Percentiles rank a stretch among this genome's conserved stretches.
phyloP scores from a whole-genome alignment of 352 stramenopile genomes.

The Phytophthora sansomeana region DNA sequence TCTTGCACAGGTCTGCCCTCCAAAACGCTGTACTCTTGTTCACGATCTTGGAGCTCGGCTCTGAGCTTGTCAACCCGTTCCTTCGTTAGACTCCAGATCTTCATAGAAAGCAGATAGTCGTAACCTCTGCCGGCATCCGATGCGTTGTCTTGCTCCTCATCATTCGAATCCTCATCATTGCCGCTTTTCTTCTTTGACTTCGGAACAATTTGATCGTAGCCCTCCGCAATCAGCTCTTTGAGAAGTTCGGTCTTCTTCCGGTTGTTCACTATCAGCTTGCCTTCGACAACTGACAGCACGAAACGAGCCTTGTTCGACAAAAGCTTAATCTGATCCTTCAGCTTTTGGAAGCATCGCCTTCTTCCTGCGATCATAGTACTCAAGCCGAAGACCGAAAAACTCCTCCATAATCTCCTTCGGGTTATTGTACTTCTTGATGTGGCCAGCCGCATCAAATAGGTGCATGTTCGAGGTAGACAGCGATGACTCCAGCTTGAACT shows the following conservation, averaged over 20 bases:
- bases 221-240: constrained; percentile 83
- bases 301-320: constrained; percentile 97
- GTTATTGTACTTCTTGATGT: constrained; percentile 95
- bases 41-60: constrained; percentile 86
- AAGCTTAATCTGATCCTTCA: constrained; percentile 91
- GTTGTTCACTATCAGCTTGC: constrained; percentile 94
- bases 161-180: constrained; percentile 54
- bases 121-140: constrained; percentile 74
- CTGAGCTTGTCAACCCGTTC: constrained; percentile 94
- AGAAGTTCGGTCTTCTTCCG: constrained; percentile 95
- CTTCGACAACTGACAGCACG: constrained; percentile 93
- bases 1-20: constrained; percentile 86
- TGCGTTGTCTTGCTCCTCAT: constrained; percentile 61
- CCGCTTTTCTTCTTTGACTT: constrained; percentile 60
- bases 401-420: constrained; percentile 94
- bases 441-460: constrained; percentile 91
- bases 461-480: constrained; percentile 98
- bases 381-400: constrained; percentile 94
- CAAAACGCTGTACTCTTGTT: constrained; percentile 88
- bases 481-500: constrained; percentile 95
- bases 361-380: constrained; percentile 95
- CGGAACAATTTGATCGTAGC: constrained; percentile 87
- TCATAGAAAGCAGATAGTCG: constrained; percentile 97
- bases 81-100: constrained; percentile 93
- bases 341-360: constrained; percentile 81